Base-by-base conservation (phyloP, 2,329 filamentous ascomycete species). In the Cryphonectria nitschkei region DNA sequence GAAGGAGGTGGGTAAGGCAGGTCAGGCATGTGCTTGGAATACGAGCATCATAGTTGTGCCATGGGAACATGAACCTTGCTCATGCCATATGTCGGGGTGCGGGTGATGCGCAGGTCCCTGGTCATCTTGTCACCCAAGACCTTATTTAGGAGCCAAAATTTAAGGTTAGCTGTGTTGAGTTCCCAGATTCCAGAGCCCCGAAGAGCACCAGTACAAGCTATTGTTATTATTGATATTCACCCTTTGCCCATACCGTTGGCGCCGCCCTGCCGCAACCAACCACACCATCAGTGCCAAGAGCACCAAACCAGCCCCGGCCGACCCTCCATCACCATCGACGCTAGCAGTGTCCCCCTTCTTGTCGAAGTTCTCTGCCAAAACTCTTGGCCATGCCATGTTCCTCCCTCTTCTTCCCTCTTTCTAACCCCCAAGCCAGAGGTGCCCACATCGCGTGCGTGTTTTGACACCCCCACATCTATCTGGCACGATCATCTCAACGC, bases 241-340 rank as follows among this genome's bases (percentile, higher is more conserved):
- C 19, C 13, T 26, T 46, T 52, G n/a, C 61, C 37, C 26, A 37
- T 41, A 16, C 39, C 11, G n/a, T 41, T 32, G 26, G 19, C 61
- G 32, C 16, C 22, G 60, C 60, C 60, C 52, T 26, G 14, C 41
- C 61, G 11, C 46, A 65, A 32, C 61, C 34, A 54, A 65, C 61
- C 64, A 58, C 54, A 29, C 52, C 52, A 56, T n/a, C 26, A 19
- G 14, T 32, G 54, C 54, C 54, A 58, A 58, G 54, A 58, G 54
- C 14, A 34, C 54, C 54, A 34, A 58, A 34, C 32, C 32, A 58
- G 54, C 19, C 7, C 46, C 26, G 19, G 32, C 26, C 14, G 26
- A 61, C 34, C 58, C 58, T 39, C 58, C 32, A 61, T 61, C 58
- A 61, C 34, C 32, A 39, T 39, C 11, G 34, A 39, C 58, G 32